A percentile compares a stretch with the other conserved stretches of the same genome.
Conservation (phyloP, 2,329 filamentous ascomycete genomes). For the Myriosclerotinia curreyana region DNA sequence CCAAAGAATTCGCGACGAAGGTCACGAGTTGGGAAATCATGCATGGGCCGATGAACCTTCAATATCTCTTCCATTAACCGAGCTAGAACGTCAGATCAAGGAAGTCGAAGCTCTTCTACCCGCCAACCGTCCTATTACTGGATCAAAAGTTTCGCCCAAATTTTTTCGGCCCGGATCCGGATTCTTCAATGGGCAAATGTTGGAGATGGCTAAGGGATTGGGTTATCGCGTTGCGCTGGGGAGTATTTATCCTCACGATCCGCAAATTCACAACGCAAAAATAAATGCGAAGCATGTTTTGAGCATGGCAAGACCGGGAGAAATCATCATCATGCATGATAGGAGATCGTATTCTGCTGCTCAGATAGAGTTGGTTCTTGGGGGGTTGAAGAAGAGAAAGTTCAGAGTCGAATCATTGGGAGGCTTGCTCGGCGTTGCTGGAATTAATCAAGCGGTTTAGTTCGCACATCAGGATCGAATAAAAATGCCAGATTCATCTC, state of each 20-base stretch:
- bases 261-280: conserved; percentile 68
- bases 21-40: conserved; percentile 80
- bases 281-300: conserved; percentile 77
- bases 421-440: conserved; percentile 51
- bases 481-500: neutral
- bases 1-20: conserved; percentile 54
- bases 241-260: conserved; percentile 84
- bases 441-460: conserved; percentile 5
- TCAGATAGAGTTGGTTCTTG: conserved; percentile 72
- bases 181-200: conserved; percentile 73
- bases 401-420: conserved; percentile 71
- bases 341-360: conserved; percentile 76
- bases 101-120: conserved; percentile 55
- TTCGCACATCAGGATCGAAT: neutral
- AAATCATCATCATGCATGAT: conserved; percentile 84
- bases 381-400: conserved; percentile 65
- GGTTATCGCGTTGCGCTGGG: conserved; percentile 76
- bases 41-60: conserved; percentile 85
- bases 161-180: conserved; percentile 85
- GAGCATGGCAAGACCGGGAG: conserved; percentile 73
- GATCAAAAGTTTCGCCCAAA: conserved; percentile 40
- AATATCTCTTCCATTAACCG: conserved; percentile 54
- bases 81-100: conserved; percentile 61
- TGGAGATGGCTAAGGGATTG: conserved; percentile 54
- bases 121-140: conserved; percentile 47